These are phyloP conservation scores for Fusarium papillatum DNA, from an alignment of 2,329 filamentous ascomycete genomes.

Conservation along the genomic window DNA sequence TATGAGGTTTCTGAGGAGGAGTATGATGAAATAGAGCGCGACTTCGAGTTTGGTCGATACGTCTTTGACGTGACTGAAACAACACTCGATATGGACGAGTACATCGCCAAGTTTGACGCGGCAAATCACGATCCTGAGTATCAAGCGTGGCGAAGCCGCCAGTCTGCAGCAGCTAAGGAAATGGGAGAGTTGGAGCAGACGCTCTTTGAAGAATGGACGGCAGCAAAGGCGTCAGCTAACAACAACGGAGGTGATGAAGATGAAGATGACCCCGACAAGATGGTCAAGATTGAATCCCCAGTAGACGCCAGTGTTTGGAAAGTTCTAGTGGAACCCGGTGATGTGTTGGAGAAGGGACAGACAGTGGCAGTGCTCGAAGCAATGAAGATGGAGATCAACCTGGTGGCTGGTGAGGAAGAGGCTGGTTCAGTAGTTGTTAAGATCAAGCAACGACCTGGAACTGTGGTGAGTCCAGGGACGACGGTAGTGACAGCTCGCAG, in stretches of 20 bases:
- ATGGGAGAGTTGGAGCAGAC: neutral
- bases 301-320: slow-evolving; percentile 56
- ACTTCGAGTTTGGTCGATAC: slow-evolving; percentile 49
- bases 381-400: slow-evolving; percentile 69
- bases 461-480: neutral
- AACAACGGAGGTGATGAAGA: neutral
- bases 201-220: neutral
- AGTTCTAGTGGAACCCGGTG: slow-evolving; percentile 57
- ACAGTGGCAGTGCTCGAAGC: slow-evolving; percentile 63
- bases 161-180: neutral
- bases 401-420: slow-evolving; percentile 14
- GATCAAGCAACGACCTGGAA: neutral
- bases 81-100: slow-evolving; percentile 47
- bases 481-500: neutral
- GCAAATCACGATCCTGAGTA: neutral
- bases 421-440: slow-evolving; percentile 3
- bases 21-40: slow-evolving; percentile 44
- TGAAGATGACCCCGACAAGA: neutral
- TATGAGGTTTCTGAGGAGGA: slow-evolving; percentile 50
- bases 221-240: neutral
- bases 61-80: slow-evolving; percentile 41
- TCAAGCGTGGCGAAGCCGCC: neutral
- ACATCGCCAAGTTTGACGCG: slow-evolving; percentile 28
- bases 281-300: neutral
- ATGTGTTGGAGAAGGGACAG: slow-evolving; percentile 44